Conservation (phyloP, 176 grass and related monocot species). For the Thalia dealbata region DNA sequence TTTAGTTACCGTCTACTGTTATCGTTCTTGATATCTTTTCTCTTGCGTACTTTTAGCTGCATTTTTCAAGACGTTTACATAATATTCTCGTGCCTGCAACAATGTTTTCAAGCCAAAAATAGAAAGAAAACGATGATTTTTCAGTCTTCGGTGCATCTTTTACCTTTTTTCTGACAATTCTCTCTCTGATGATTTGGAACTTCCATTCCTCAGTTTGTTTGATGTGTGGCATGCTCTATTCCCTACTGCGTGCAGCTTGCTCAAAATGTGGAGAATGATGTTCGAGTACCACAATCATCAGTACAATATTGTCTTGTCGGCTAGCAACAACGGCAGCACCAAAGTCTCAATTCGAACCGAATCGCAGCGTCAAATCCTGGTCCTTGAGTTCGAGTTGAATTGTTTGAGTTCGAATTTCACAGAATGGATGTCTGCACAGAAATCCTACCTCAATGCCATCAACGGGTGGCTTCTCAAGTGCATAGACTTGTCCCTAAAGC, state of each 20-base stretch:
- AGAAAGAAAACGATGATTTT: too few relatives aligned
- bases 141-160: not conserved
- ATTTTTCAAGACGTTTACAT: not conserved
- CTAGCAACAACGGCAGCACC: constrained; percentile 41
- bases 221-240: not conserved
- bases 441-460: constrained; percentile 64
- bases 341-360: constrained; percentile 51
- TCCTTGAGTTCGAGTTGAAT: constrained; percentile 60
- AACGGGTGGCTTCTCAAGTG: constrained; percentile 78
- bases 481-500: constrained; percentile 39
- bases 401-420: constrained; percentile 69
- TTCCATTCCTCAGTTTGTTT: not conserved
- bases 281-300: constrained; percentile 63
- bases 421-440: constrained; percentile 70
- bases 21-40: not conserved
- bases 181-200: not conserved
- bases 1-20: not conserved
- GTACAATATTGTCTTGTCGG: constrained; percentile 35
- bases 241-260: constrained; percentile 47
- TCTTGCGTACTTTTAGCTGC: not conserved
- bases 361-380: constrained; percentile 46
- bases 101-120: not conserved
- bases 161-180: not conserved
- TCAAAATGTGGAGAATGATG: constrained; percentile 78
- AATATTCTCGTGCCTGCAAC: not conserved